phyloP scores from a whole-genome alignment of 306 rosid species.

The Acacia acuminata region DNA sequence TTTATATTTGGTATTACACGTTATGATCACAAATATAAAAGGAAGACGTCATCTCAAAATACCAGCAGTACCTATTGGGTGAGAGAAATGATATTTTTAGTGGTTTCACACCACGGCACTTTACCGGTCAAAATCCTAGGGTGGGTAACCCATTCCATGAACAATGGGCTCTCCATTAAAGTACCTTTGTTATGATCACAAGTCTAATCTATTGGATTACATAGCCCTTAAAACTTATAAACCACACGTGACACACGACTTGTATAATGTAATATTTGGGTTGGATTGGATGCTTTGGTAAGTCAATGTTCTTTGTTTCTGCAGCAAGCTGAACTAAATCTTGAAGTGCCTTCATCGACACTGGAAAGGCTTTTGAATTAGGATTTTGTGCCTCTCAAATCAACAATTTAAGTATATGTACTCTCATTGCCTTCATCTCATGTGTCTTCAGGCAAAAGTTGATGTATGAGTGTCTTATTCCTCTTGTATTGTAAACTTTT shows the following conservation, averaged over 20 bases:
- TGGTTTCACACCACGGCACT: no score
- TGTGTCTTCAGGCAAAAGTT: slow-evolving; percentile 14
- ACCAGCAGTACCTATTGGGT: no score
- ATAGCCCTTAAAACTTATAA: no score
- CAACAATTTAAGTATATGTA: slow-evolving; percentile 17
- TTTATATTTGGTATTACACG: neutral
- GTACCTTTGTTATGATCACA: no score
- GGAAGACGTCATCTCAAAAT: no score
- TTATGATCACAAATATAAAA: no score
- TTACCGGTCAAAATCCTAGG: no score
- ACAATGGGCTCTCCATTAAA: neutral
- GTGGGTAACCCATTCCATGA: neutral
- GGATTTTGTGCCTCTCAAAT: slow-evolving; percentile 1
- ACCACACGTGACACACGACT: no score
- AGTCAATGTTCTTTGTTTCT: slow-evolving; percentile 16
- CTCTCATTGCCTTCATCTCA: neutral
- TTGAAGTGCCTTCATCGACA: slow-evolving; percentile 10
- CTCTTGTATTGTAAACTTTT: neutral
- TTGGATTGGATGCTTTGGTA: neutral
- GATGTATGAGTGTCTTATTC: slow-evolving; percentile 16
- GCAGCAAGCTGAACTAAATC: slow-evolving; percentile 39
- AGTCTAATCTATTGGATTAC: no score
- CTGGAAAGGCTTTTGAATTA: slow-evolving; percentile 21
- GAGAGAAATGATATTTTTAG: neutral
- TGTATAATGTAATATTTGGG: neutral